Conservation (phyloP, 108 stramenopile species). For the Skeletonema costatum region DNA sequence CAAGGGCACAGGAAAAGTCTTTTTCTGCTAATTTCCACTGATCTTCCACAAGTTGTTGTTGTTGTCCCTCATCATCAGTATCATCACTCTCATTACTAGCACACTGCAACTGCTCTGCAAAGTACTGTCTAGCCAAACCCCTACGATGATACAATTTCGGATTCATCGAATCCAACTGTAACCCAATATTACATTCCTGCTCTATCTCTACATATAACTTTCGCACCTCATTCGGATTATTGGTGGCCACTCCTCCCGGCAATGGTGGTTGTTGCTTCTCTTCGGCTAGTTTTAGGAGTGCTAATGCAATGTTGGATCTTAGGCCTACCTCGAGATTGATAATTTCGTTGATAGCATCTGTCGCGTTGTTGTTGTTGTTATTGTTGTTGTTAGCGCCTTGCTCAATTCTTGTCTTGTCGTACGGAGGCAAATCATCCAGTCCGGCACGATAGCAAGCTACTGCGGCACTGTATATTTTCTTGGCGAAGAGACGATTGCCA, state of each 20-base stretch:
- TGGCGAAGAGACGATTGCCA: slow-evolving; percentile 9
- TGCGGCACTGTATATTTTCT: slow-evolving; percentile 7
- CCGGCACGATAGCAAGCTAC: slow-evolving; percentile 9
- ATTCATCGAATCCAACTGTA: slow-evolving; percentile 22
- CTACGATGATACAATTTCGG: slow-evolving; percentile 28
- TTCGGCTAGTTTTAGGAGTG: slow-evolving; percentile 11
- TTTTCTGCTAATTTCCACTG: background rate
- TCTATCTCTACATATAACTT: background rate
- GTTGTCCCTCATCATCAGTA: background rate
- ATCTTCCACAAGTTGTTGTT: background rate
- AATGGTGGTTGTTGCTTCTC: background rate
- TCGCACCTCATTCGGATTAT: background rate
- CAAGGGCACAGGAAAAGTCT: background rate
- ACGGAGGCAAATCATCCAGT: slow-evolving; percentile 1
- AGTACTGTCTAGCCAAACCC: slow-evolving; percentile 2
- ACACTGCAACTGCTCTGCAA: background rate
- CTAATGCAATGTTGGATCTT: slow-evolving; percentile 35
- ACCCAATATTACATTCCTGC: slow-evolving; percentile 12
- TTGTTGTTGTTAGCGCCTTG: too few species aligned
- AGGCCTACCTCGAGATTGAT: slow-evolving; percentile 14
- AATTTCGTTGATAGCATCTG: background rate
- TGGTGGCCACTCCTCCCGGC: background rate
- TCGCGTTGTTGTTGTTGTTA: too few species aligned
- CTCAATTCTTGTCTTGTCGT: background rate
- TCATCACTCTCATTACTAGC: background rate